Base-by-base conservation (phyloP, 2,329 filamentous ascomycete species). In the Penicillium sclerotigenum region DNA sequence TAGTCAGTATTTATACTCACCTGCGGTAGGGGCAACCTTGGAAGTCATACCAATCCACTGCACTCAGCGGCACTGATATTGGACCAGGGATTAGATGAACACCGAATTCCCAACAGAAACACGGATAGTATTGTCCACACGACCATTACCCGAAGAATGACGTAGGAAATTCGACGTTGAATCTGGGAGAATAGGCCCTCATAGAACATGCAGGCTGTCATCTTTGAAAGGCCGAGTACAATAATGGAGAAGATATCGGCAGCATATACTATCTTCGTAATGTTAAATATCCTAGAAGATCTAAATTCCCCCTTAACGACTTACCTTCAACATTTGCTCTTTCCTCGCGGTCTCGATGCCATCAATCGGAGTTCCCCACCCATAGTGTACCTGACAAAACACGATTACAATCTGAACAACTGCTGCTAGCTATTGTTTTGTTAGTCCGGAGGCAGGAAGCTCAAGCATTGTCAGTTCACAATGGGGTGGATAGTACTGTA, bases 161-260 rank as follows among this genome's bases (percentile, higher is more conserved):
- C 18, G 28, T 53, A 54, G 22, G 52, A 53, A 2, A 55, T 24
- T 22, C 36, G 41, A 29, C 41, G 52, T 18, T 54, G 56, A 1
- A 58, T 45, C 7, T 57, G 50, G 3, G 56, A 59, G 50, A 62
- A 62, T 5, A 62, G 53, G 1, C 40, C 43, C 5, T 59, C 52
- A 29, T 62, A 62, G 38, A 62, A 62, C 6, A 62, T n/a, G 42
- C 55, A 52, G 4, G 56, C 54, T 16, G 58, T 60, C 14, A 62
- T 43, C 28, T 62, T 62, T 6, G 60, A 62, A 22, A 59, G 29
- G 5, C 60, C 60, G 11, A 60, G 29, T 2, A 57, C 58, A 13
- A 60, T 11, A 8, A 62, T 49, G 4, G 52, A 49, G 11, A 62
- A 36, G 10, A 62, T 40, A n/a, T 62, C 60, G 33, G 55, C 58